Evolutionary conservation across 345 rosid species (phyloP), one percentile per base, ranked within the genome.

Genomic region (Dipteronia dyeriana): DNA sequence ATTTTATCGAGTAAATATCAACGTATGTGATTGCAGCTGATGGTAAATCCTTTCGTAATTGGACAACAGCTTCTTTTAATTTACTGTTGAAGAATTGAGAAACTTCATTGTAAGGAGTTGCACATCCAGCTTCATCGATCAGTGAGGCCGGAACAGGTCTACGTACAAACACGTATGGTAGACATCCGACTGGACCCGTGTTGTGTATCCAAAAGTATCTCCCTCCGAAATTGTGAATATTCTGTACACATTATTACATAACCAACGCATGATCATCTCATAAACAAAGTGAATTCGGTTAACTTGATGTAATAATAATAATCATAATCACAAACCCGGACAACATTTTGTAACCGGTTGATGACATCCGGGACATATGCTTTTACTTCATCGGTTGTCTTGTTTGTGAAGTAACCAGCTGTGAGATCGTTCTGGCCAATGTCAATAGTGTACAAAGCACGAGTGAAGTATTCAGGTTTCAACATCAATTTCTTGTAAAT

Each of bases 361-460:
- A 90, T 79, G 45, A 88, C 73, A 13, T 90, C 89, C 6, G 94
- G 92, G 69, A 90, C 76, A 47, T 74, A 82, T 1, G 86, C 83
- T 82, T 38, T 75, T 68, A 91, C 87, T 79, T 87, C 75, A 57
- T 71, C 73, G 0, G 82, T 73, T 0, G 92, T 75, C 91, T 75
- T 85, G 83, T 88, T 90, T 4, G 57, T 79, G 77, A 88, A 90
- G 79, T 86, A 87, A 34, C 72, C 94, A 0, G 92, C 71, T 0
- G 92, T 87, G 51, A 90, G 89, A 83, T 92, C 97, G 76, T 92
- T 92, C 63, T 92, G 93, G 12, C 93, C 95, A 17, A 90, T 90
- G 76, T 92, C 97, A 23, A 92, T 89, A 8, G 93, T 89, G 86
- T 90, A 89, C 75, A 92, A 73, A 13, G 89, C 95, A 5, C 53